Percentiles rank a stretch among this genome's conserved stretches.
Evolutionary conservation across 2,329 filamentous ascomycete genomes (phyloP).

Genomic region (Trichophyton mentagrophytes): DNA sequence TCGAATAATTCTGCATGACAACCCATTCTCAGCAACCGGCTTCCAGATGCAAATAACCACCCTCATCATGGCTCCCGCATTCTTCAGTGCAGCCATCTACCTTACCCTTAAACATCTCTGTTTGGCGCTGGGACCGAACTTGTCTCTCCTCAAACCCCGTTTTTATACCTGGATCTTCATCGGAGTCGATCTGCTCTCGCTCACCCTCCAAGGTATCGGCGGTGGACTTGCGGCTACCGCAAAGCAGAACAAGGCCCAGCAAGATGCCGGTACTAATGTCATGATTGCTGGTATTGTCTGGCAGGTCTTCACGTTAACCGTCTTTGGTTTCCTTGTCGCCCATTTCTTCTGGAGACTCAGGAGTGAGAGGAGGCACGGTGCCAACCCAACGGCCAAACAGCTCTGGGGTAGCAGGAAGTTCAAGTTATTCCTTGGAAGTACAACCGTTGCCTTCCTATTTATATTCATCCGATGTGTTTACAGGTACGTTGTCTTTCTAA

Average conservation of each 20-base stretch:
- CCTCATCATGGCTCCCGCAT: constrained; percentile 46
- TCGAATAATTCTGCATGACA: constrained; percentile 40
- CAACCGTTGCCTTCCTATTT: constrained; percentile 25
- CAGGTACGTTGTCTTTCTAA: constrained; percentile 20
- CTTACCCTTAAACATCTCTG: constrained; percentile 46
- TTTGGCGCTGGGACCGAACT: constrained; percentile 39
- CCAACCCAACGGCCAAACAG: neutral
- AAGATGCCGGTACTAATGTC: constrained; percentile 40
- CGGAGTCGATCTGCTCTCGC: constrained; percentile 43
- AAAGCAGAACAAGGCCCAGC: constrained; percentile 22
- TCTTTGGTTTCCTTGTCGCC: constrained; percentile 28
- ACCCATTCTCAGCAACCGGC: constrained; percentile 37
- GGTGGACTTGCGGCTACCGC: constrained; percentile 46
- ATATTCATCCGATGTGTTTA: constrained; percentile 33
- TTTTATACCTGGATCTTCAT: constrained; percentile 50
- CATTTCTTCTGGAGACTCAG: constrained; percentile 32
- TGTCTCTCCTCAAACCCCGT: constrained; percentile 36
- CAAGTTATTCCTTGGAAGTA: constrained; percentile 17
- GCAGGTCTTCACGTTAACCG: constrained; percentile 40
- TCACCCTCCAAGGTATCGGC: constrained; percentile 45
- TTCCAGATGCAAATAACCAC: constrained; percentile 45
- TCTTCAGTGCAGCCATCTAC: constrained; percentile 44
- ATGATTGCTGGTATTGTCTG: constrained; percentile 47
- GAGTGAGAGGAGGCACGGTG: constrained; percentile 16
- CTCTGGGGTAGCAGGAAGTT: constrained; percentile 13